phyloP scores from a whole-genome alignment of 805 yeast species.

The Metschnikowia hibisci region DNA sequence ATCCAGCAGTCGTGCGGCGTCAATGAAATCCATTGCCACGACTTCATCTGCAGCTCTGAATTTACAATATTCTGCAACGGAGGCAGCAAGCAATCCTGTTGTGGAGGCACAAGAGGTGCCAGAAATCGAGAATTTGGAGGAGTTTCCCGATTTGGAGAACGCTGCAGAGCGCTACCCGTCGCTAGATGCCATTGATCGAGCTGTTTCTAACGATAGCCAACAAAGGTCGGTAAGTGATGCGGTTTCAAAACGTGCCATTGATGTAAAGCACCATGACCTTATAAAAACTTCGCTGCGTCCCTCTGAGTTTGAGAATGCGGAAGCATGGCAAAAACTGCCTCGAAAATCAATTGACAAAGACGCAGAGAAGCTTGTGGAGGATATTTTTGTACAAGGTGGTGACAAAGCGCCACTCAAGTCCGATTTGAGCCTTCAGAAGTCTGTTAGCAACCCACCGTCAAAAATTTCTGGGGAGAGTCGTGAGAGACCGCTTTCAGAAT shows the following conservation, averaged over 20 bases:
- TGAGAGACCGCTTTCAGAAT: background rate
- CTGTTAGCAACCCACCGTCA: background rate
- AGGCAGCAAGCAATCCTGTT: background rate
- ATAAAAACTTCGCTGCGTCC: background rate
- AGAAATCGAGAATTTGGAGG: slow-evolving; percentile 4
- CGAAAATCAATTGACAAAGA: slow-evolving; percentile 23
- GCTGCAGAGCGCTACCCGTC: slow-evolving; percentile 53
- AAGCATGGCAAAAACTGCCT: slow-evolving; percentile 35
- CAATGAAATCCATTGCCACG: background rate
- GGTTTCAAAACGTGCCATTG: background rate
- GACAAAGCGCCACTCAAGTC: background rate
- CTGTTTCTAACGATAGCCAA: background rate
- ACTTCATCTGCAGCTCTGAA: background rate
- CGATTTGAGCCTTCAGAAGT: background rate
- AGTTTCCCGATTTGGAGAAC: slow-evolving; percentile 35
- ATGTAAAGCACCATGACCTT: background rate
- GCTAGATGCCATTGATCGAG: slow-evolving; percentile 30
- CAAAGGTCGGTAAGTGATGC: background rate
- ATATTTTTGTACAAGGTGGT: slow-evolving; percentile 28
- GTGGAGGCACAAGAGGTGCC: background rate
- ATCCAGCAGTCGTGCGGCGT: slow-evolving; percentile 1
- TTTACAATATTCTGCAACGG: too few species aligned
- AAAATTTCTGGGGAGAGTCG: background rate
- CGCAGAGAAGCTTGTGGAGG: slow-evolving; percentile 38
- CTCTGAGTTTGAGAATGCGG: slow-evolving; percentile 13